A percentile compares a stretch with the other conserved stretches of the same genome.
Conservation (phyloP, 495 filamentous ascomycete species). For the Clohesyomyces aquaticus region DNA sequence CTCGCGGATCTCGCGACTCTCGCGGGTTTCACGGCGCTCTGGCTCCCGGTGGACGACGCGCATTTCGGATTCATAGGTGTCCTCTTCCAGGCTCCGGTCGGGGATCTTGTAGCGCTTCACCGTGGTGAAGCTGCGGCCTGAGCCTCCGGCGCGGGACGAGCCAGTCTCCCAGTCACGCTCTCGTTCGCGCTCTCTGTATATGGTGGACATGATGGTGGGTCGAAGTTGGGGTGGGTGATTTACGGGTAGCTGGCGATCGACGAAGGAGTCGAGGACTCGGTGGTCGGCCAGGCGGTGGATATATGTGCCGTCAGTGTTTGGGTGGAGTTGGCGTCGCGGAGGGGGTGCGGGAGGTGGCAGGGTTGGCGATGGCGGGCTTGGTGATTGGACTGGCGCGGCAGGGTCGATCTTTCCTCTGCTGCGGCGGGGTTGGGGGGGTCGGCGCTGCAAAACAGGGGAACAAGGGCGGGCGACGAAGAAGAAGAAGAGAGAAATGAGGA, state of each 20-base stretch:
- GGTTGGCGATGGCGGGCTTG: no score
- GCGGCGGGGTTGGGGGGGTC: background rate
- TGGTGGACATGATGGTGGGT: constrained; percentile 37
- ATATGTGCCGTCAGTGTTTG: background rate
- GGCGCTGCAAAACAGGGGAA: background rate
- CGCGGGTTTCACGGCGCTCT: constrained; percentile 18
- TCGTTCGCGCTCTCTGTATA: constrained; percentile 37
- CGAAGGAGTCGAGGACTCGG: background rate
- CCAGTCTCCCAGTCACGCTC: constrained; percentile 41
- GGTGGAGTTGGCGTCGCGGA: no score
- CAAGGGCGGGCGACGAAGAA: background rate
- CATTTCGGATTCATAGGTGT: constrained; percentile 43
- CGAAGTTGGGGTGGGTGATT: constrained; percentile 5
- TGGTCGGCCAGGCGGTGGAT: background rate
- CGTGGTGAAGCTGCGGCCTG: constrained; percentile 46
- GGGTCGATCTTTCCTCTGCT: background rate
- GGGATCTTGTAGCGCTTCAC: constrained; percentile 51
- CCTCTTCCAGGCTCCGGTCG: constrained; percentile 39
- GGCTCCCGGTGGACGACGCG: constrained; percentile 44
- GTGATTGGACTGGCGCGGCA: no score
- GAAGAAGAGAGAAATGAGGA: constrained; percentile 4
- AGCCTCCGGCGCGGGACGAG: constrained; percentile 30
- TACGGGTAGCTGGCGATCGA: no score
- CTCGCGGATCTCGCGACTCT: constrained; percentile 37
- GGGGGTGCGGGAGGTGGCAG: no score